A percentile compares a stretch with the other conserved stretches of the same genome.
Conservation (phyloP, 2,329 filamentous ascomycete species). For the Claviceps citrina region DNA sequence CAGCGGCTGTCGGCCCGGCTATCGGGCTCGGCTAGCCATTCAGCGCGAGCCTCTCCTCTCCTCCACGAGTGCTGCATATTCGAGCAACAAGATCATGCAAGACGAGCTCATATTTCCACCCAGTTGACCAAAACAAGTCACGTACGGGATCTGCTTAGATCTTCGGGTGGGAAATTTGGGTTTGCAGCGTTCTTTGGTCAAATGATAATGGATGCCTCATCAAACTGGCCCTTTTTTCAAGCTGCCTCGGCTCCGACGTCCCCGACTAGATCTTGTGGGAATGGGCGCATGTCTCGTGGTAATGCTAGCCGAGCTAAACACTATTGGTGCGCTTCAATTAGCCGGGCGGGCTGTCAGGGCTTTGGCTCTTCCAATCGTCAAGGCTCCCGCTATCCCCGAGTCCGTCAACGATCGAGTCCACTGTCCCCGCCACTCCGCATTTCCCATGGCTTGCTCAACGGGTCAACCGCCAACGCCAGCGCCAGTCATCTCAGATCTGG, state of each 20-base stretch:
- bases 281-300: no score
- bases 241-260: not conserved
- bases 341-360: not conserved
- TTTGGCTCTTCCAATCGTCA: not conserved
- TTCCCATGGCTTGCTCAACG: no score
- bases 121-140: conserved; percentile 38
- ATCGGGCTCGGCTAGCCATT: no score
- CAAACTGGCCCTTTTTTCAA: not conserved
- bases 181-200: no score
- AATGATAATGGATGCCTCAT: no score
- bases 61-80: conserved; percentile 34
- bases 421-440: no score
- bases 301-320: not conserved
- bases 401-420: not conserved
- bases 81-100: conserved; percentile 38
- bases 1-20: not conserved
- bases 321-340: not conserved
- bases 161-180: no score
- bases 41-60: conserved; percentile 30
- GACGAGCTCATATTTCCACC: conserved; percentile 34
- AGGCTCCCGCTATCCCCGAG: not conserved
- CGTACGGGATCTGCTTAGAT: no score
- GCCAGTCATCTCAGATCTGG: no score
- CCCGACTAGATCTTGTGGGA: not conserved
- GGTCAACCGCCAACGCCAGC: no score